phyloP scores from a whole-genome alignment of 768 basidiomycete genomes.

The Flagelloscypha sp. region DNA sequence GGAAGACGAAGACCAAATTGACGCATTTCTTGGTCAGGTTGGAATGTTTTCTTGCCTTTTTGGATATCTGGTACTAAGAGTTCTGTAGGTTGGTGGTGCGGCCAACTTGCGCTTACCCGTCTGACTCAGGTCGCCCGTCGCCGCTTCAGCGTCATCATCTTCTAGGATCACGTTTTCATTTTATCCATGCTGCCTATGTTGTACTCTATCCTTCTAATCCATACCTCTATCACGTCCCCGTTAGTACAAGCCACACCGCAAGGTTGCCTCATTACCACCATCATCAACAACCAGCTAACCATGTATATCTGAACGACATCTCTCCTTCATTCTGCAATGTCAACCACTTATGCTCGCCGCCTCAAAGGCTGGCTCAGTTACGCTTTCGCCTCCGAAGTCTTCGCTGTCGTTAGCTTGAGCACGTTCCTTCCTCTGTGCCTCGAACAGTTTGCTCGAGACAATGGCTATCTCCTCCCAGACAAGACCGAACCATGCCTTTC shows the following conservation, averaged over 20 bases:
- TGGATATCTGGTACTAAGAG: too few species aligned
- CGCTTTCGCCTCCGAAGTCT: slow-evolving; percentile 81
- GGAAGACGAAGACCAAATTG: slow-evolving; percentile 59
- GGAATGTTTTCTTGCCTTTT: too few species aligned
- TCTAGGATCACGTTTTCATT: not conserved
- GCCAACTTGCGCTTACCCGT: too few species aligned
- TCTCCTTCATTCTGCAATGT: not conserved
- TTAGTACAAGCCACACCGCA: too few species aligned
- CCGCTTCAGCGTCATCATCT: not conserved
- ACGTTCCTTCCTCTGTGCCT: slow-evolving; percentile 78
- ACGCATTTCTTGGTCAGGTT: slow-evolving; percentile 54
- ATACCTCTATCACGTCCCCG: slow-evolving; percentile 26
- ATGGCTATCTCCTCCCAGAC: slow-evolving; percentile 72
- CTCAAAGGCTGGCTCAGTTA: slow-evolving; percentile 78
- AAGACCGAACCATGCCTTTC: slow-evolving; percentile 47
- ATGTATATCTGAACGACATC: not conserved
- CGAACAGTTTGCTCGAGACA: slow-evolving; percentile 85
- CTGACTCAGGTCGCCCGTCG: too few species aligned
- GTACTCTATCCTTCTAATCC: slow-evolving; percentile 6
- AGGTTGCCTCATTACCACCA: not conserved
- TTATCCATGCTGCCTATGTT: not conserved
- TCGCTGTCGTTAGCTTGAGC: slow-evolving; percentile 73
- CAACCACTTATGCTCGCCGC: slow-evolving; percentile 11
- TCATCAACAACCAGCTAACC: not conserved
- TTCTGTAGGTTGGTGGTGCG: too few species aligned